These are phyloP conservation scores for Starmera stellimalicola DNA, from an alignment of 1,139 yeast species.

Conservation along the genomic window DNA sequence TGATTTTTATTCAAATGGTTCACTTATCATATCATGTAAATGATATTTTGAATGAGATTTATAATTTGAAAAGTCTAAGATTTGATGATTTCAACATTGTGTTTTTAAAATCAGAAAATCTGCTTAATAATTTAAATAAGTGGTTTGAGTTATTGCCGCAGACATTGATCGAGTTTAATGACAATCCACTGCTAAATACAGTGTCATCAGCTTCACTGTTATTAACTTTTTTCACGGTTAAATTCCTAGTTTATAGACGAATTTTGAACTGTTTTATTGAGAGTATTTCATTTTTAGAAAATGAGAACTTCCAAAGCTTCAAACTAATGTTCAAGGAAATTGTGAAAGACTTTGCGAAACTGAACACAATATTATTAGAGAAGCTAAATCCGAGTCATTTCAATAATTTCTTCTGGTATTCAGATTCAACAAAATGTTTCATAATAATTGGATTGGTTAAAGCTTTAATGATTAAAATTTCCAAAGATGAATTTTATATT, in stretches of 20 bases:
- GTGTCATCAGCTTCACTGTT: conserved; percentile 18
- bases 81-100: conserved; percentile 15
- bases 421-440: conserved; percentile 13
- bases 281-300: conserved; percentile 1
- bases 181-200: conserved; percentile 1
- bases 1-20: conserved; percentile 18
- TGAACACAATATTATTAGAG: conserved; percentile 11
- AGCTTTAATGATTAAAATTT: conserved; percentile 11
- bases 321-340: conserved; percentile 10
- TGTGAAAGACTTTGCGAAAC: conserved; percentile 6
- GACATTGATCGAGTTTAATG: conserved; percentile 1
- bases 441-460: conserved; percentile 15
- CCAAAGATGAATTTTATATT: conserved; percentile 9
- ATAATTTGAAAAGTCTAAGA: conserved; percentile 16
- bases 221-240: conserved; percentile 15
- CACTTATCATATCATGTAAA: conserved; percentile 17
- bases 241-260: conserved; percentile 18
- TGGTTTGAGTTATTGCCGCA: conserved; percentile 16
- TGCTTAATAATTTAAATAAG: conserved; percentile 9
- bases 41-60: conserved; percentile 13
- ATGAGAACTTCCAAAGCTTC: conserved; percentile 7
- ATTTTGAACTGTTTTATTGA: conserved; percentile 16
- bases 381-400: conserved; percentile 13
- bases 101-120: conserved; percentile 8
- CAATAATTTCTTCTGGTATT: conserved; percentile 16